Conservation (phyloP, 2,329 filamentous ascomycete genomes). For the Colletotrichum sp. region DNA sequence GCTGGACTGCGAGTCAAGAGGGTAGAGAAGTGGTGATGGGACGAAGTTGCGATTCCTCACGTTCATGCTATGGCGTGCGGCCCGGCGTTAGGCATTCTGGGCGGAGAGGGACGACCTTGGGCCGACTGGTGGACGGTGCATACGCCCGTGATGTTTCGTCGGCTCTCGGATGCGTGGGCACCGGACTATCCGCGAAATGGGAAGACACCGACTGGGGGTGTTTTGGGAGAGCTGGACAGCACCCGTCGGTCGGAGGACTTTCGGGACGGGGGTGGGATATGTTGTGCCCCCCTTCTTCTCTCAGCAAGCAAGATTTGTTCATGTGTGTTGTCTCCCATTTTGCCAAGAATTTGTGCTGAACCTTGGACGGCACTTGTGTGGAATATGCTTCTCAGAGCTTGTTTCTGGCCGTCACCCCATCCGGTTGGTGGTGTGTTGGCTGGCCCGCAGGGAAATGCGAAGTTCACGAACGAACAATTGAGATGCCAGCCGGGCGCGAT, state of each 20-base stretch:
- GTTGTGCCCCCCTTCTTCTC: neutral
- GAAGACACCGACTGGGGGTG: neutral
- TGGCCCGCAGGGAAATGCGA: neutral
- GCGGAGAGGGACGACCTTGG: neutral
- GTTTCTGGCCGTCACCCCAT: neutral
- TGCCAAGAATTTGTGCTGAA: neutral
- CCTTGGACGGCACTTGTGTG: neutral
- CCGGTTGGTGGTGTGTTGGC: neutral
- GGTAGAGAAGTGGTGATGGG: neutral
- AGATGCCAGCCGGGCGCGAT: neutral
- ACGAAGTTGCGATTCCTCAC: neutral
- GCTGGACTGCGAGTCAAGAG: neutral
- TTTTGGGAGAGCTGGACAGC: neutral
- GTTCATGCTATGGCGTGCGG: neutral
- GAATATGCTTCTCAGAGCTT: neutral
- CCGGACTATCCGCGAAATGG: neutral
- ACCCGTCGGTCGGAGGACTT: neutral
- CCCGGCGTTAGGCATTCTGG: neutral
- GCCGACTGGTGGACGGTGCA: constrained; percentile 10
- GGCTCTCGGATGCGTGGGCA: constrained; percentile 12
- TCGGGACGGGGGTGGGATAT: neutral
- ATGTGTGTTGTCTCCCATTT: neutral
- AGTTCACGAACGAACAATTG: neutral
- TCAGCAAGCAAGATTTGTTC: neutral
- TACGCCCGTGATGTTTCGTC: constrained; percentile 14